Conservation (phyloP, 1,284 basidiomycete genomes). For the Trametes versicolor region DNA sequence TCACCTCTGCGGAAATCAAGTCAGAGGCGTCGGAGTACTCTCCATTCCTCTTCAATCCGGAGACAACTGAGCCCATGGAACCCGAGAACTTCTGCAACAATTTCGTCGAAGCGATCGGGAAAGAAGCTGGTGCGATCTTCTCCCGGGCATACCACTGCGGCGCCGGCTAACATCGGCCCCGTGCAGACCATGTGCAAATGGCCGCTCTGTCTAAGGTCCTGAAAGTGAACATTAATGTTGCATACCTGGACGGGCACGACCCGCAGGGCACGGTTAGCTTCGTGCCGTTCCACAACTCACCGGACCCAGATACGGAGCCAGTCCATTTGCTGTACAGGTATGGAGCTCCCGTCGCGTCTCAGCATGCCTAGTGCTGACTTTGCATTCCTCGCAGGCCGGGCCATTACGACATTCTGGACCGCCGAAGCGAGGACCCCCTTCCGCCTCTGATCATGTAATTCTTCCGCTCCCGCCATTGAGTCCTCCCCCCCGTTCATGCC, state of each 20-base stretch:
- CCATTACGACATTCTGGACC: slow-evolving; percentile 50
- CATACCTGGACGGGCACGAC: slow-evolving; percentile 76
- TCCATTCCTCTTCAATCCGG: slow-evolving; percentile 81
- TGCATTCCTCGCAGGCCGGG: slow-evolving; percentile 42
- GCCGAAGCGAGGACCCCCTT: slow-evolving; percentile 37
- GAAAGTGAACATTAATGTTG: slow-evolving; percentile 75
- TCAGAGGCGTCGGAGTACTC: slow-evolving; percentile 69
- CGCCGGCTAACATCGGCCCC: neutral
- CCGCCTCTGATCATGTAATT: slow-evolving; percentile 26
- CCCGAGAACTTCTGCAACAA: slow-evolving; percentile 77
- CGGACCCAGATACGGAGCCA: slow-evolving; percentile 53
- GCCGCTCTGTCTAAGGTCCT: slow-evolving; percentile 80
- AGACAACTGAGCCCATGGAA: slow-evolving; percentile 67
- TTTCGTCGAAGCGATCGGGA: slow-evolving; percentile 83
- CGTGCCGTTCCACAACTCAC: slow-evolving; percentile 70
- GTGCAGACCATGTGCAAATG: slow-evolving; percentile 84
- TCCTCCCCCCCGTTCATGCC: neutral
- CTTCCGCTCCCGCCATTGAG: neutral
- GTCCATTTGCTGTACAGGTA: slow-evolving; percentile 81
- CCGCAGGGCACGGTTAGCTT: slow-evolving; percentile 66
- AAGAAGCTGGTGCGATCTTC: slow-evolving; percentile 73
- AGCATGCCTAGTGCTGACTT: slow-evolving; percentile 14
- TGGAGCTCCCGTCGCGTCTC: slow-evolving; percentile 12
- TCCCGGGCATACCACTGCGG: neutral
- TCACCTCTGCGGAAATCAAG: slow-evolving; percentile 87